A percentile compares a stretch with the other conserved stretches of the same genome.
phyloP scores from a whole-genome alignment of 1,284 basidiomycete genomes.

The Rhizopogon hawkerae region DNA sequence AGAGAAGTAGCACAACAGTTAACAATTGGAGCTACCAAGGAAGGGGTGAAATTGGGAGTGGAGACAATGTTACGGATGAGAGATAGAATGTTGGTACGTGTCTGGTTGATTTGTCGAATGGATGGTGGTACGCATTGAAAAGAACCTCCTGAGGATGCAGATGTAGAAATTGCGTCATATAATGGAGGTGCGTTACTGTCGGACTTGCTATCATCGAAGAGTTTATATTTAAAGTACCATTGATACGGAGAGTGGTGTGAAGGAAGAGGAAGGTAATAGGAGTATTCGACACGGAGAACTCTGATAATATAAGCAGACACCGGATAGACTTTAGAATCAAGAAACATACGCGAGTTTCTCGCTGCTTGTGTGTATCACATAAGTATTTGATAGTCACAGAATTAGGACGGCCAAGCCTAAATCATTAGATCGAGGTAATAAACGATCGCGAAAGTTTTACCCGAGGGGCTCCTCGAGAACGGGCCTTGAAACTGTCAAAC shows the following conservation, averaged over 20 bases:
- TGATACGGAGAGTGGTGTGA: neutral
- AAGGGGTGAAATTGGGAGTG: neutral
- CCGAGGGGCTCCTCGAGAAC: too few species aligned
- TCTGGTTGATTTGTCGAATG: neutral
- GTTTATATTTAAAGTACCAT: neutral
- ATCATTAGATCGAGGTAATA: neutral
- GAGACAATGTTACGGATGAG: conserved; percentile 1
- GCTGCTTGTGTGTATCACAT: too few species aligned
- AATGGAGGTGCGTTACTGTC: neutral
- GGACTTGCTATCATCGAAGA: neutral
- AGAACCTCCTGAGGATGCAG: neutral
- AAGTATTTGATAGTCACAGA: neutral
- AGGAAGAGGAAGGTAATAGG: neutral
- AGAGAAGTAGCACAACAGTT: neutral
- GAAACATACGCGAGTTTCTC: too few species aligned
- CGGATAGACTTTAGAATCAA: too few species aligned
- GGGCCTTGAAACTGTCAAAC: too few species aligned
- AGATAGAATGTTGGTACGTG: neutral
- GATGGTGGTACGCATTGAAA: neutral
- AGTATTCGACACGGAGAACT: neutral
- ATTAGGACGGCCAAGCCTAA: neutral
- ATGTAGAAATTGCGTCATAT: neutral
- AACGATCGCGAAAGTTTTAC: too few species aligned
- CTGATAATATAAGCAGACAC: too few species aligned
- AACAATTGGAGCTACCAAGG: neutral